These are phyloP conservation scores for Apiospora hydei DNA, from an alignment of 2,329 filamentous ascomycete species.

Conservation along the genomic window DNA sequence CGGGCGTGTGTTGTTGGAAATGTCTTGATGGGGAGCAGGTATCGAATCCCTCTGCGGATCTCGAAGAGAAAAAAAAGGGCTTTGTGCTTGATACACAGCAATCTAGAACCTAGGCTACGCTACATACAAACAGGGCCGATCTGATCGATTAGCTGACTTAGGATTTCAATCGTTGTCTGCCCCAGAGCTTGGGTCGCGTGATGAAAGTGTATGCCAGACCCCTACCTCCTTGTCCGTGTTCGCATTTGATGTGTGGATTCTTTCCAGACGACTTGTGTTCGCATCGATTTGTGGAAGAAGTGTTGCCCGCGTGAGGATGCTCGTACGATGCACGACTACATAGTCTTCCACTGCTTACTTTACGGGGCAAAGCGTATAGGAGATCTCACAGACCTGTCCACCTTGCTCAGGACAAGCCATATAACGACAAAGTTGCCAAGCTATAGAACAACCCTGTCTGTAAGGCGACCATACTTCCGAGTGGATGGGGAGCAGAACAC, in stretches of 20 bases:
- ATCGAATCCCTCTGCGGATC: neutral
- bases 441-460: neutral
- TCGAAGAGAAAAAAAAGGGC: constrained; percentile 16
- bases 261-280: no score
- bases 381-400: neutral
- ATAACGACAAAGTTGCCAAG: neutral
- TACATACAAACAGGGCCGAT: constrained; percentile 22
- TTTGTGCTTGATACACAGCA: constrained; percentile 22
- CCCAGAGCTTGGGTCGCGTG: neutral
- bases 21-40: constrained; percentile 34
- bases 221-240: no score
- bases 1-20: constrained; percentile 45
- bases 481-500: no score
- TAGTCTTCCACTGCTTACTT: neutral
- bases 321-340: neutral
- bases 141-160: constrained; percentile 18
- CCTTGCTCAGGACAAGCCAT: no score
- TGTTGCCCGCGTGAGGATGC: neutral
- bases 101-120: constrained; percentile 21
- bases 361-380: neutral
- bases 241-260: no score
- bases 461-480: neutral
- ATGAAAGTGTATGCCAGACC: no score
- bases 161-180: constrained; percentile 1
- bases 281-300: no score